A percentile compares a stretch with the other conserved stretches of the same genome.
Conservation (phyloP, 1,284 basidiomycete genomes). For the Cutaneotrichosporon daszewskae region DNA sequence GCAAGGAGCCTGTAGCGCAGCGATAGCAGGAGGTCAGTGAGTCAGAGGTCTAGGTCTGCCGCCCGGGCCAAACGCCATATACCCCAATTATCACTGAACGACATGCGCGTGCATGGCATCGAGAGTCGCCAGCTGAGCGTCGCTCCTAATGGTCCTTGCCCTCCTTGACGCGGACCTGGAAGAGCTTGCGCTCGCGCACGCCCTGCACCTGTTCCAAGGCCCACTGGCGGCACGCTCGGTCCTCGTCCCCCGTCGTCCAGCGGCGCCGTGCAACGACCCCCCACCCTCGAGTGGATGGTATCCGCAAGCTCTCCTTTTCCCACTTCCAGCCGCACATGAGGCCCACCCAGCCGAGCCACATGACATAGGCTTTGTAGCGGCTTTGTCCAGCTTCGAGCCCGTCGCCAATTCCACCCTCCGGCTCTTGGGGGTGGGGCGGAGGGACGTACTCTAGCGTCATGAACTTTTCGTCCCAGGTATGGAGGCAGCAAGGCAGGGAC, state of each 20-base stretch:
- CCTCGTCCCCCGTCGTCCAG: slow-evolving; percentile 27
- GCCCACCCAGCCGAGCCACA: slow-evolving; percentile 70
- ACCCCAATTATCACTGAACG: too few species aligned
- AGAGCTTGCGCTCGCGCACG: slow-evolving; percentile 34
- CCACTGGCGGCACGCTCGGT: slow-evolving; percentile 32
- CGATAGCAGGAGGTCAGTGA: too few species aligned
- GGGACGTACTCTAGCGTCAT: slow-evolving; percentile 45
- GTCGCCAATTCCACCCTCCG: slow-evolving; percentile 35
- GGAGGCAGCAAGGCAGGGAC: slow-evolving; percentile 82
- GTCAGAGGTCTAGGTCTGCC: too few species aligned
- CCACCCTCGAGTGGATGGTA: slow-evolving; percentile 58
- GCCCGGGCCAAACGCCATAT: too few species aligned
- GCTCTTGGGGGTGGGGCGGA: slow-evolving; percentile 35
- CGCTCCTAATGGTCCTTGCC: slow-evolving; percentile 35
- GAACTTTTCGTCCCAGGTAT: slow-evolving; percentile 44
- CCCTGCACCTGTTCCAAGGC: slow-evolving; percentile 37
- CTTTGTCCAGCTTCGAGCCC: slow-evolving; percentile 56
- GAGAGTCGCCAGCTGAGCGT: too few species aligned
- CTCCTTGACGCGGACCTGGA: slow-evolving; percentile 42
- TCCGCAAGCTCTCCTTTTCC: slow-evolving; percentile 78
- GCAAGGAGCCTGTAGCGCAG: too few species aligned
- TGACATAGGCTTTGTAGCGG: slow-evolving; percentile 70
- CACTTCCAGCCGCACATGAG: slow-evolving; percentile 73
- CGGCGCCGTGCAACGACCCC: slow-evolving; percentile 22
- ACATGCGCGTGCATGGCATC: neutral